Conservation (phyloP, 2,329 filamentous ascomycete species). For the Claviceps pazoutovae region DNA sequence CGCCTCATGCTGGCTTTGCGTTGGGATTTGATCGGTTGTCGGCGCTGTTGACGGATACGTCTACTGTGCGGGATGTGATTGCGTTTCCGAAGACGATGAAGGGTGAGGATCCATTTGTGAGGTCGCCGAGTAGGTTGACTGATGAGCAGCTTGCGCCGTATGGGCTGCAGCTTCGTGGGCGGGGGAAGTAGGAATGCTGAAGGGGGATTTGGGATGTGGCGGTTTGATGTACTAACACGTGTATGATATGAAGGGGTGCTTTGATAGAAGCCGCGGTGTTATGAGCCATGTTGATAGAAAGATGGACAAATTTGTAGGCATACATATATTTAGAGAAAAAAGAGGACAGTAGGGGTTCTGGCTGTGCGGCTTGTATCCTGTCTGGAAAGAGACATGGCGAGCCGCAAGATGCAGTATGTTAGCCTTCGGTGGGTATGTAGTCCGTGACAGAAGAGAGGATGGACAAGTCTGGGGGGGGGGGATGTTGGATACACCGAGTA, state of each 20-base stretch:
- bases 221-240: not conserved
- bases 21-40: conserved; percentile 82
- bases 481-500: too few relatives aligned
- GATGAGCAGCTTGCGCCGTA: conserved; percentile 38
- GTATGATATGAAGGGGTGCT: conserved; percentile 31
- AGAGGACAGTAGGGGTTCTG: too few relatives aligned
- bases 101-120: conserved; percentile 74
- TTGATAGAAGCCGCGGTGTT: too few relatives aligned
- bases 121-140: conserved; percentile 57
- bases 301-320: too few relatives aligned
- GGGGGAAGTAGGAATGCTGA: not conserved
- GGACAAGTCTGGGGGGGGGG: too few relatives aligned
- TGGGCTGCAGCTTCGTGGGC: conserved; percentile 22
- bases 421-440: too few relatives aligned
- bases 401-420: too few relatives aligned
- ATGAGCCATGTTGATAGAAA: too few relatives aligned
- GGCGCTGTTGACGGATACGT: conserved; percentile 61
- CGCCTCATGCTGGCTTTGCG: conserved; percentile 87
- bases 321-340: too few relatives aligned
- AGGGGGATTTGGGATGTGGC: not conserved
- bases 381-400: too few relatives aligned
- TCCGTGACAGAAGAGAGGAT: too few relatives aligned
- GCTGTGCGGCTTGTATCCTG: too few relatives aligned
- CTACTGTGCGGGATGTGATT: conserved; percentile 83
- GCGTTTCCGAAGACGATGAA: conserved; percentile 91